phyloP scores from a whole-genome alignment of 306 rosid genomes.

The Castanopsis chinensis region DNA sequence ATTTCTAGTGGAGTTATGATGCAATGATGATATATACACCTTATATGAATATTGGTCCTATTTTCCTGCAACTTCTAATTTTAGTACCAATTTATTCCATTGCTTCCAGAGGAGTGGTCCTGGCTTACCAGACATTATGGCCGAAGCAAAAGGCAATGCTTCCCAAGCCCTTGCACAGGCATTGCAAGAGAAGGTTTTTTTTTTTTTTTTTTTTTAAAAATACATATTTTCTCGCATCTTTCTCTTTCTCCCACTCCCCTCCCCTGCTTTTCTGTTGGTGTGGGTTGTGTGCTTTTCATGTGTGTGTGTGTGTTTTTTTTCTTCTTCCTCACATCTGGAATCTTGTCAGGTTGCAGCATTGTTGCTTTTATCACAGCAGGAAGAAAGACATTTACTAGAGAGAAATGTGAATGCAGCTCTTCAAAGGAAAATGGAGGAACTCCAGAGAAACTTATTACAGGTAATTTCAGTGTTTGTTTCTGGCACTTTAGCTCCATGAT shows the following conservation, averaged over 20 bases:
- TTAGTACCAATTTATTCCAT: conserved; percentile 7
- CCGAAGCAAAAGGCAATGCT: conserved; percentile 41
- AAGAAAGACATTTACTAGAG: conserved; percentile 83
- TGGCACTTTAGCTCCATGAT: conserved; percentile 22
- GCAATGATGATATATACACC: not conserved
- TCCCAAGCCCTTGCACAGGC: conserved; percentile 80
- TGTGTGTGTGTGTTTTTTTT: not conserved
- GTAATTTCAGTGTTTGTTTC: conserved; percentile 43
- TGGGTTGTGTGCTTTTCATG: not conserved
- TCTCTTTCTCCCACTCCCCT: not conserved
- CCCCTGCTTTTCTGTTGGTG: conserved; percentile 1
- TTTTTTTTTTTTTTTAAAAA: no score
- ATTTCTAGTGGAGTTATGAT: not conserved
- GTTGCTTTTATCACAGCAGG: conserved; percentile 91
- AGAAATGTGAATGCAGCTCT: conserved; percentile 77
- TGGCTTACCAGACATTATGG: conserved; percentile 29
- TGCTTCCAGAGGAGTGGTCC: conserved; percentile 38
- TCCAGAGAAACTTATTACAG: conserved; percentile 85
- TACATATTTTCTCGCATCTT: not conserved
- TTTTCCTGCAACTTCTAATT: conserved; percentile 16
- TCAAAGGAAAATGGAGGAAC: conserved; percentile 80
- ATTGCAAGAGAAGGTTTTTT: conserved; percentile 80
- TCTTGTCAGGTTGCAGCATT: conserved; percentile 65
- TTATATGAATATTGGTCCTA: not conserved
- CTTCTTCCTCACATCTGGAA: conserved; percentile 22